Percentiles rank a stretch among this genome's conserved stretches.
Conservation (phyloP, 2,329 filamentous ascomycete species). For the Aureobasidium musti region DNA sequence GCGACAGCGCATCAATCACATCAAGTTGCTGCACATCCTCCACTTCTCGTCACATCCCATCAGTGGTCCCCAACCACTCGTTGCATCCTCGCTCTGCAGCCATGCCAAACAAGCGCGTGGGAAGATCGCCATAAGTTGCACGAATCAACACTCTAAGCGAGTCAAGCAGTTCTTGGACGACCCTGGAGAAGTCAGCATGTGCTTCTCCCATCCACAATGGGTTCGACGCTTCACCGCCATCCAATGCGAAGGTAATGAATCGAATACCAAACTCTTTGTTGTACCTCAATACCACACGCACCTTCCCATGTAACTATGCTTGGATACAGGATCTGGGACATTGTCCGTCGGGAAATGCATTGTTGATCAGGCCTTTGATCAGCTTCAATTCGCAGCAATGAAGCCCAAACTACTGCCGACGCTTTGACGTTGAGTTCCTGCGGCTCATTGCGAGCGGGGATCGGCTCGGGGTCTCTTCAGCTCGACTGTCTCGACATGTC, state of each 20-base stretch:
- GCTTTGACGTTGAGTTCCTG: constrained; percentile 15
- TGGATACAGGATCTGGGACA: neutral
- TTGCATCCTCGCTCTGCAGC: constrained; percentile 6
- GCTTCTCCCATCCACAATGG: neutral
- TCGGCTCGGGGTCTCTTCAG: neutral
- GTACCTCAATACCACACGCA: neutral
- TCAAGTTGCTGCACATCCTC: constrained; percentile 26
- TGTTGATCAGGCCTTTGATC: constrained; percentile 8
- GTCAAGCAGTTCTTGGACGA: neutral
- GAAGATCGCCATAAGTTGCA: constrained; percentile 1
- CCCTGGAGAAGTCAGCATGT: neutral
- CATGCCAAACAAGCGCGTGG: constrained; percentile 20
- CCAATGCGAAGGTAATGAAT: neutral
- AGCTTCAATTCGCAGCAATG: neutral
- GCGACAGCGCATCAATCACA: constrained; percentile 27
- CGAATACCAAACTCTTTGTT: neutral
- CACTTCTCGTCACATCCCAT: constrained; percentile 15
- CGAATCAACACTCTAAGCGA: neutral
- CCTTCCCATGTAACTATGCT: neutral
- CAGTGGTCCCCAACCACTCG: constrained; percentile 19
- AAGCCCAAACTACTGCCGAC: constrained; percentile 3
- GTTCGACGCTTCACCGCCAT: constrained; percentile 10
- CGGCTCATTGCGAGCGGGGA: constrained; percentile 16
- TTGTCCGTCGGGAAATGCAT: neutral
- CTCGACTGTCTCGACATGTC: constrained; percentile 14